Evolutionary conservation across 1,284 basidiomycete species (phyloP).

Genomic region (Austropuccinia psidii): DNA sequence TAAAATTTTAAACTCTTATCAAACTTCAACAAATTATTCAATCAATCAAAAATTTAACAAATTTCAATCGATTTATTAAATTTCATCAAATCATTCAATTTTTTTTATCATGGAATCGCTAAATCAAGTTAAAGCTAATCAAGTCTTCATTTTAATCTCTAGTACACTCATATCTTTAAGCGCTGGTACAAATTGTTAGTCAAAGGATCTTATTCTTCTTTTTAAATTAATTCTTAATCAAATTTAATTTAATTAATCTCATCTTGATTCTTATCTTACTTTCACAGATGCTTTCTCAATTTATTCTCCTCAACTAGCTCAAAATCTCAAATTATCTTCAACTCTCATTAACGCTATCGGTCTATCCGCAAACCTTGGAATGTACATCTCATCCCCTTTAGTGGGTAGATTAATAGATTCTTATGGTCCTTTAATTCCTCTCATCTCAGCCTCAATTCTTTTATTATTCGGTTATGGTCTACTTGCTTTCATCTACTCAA

Average conservation of each 20-base stretch:
- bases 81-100: too few species aligned
- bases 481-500: not conserved
- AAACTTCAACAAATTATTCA: too few species aligned
- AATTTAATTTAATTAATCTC: not conserved
- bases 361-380: constrained; percentile 18
- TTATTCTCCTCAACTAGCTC: constrained; percentile 20
- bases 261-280: not conserved
- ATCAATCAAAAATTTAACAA: too few species aligned
- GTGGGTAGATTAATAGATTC: not conserved
- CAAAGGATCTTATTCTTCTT: not conserved
- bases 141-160: not conserved
- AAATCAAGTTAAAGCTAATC: not conserved
- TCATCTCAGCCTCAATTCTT: not conserved
- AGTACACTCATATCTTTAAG: constrained; percentile 7
- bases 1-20: too few species aligned
- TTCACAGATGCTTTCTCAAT: constrained; percentile 32
- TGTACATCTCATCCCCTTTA: constrained; percentile 26
- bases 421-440: not conserved
- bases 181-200: constrained; percentile 27
- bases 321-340: constrained; percentile 18
- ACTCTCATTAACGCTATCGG: constrained; percentile 22
- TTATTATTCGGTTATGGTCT: constrained; percentile 18
- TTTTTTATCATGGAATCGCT: too few species aligned
- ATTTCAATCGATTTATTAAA: too few species aligned
- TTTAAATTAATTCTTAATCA: not conserved